Percentiles rank a stretch among this genome's conserved stretches.
These are phyloP conservation scores for Leccinum sublutescens DNA, from an alignment of 768 basidiomycete species.

Conservation along the genomic window DNA sequence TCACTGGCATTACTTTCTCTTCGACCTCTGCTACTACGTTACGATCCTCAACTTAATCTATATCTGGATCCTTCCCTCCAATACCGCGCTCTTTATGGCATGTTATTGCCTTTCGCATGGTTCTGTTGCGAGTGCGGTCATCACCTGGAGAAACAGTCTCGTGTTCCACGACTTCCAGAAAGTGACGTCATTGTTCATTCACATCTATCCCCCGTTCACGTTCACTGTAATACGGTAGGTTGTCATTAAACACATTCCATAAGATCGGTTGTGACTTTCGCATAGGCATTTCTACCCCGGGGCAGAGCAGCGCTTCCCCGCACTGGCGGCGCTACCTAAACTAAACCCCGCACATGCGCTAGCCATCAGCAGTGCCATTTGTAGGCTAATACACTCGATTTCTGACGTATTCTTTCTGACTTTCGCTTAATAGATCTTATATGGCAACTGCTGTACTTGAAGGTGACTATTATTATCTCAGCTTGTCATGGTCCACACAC, in stretches of 20 bases:
- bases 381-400: slow-evolving; percentile 45
- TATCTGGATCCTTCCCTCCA: slow-evolving; percentile 86
- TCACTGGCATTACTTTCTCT: slow-evolving; percentile 92
- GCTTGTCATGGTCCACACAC: background rate
- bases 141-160: slow-evolving; percentile 97
- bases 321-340: slow-evolving; percentile 64
- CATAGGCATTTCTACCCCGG: slow-evolving; percentile 84
- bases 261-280: slow-evolving; percentile 4
- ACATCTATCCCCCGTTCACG: slow-evolving; percentile 88
- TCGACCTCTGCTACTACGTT: slow-evolving; percentile 91
- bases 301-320: slow-evolving; percentile 82
- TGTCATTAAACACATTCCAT: background rate
- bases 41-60: slow-evolving; percentile 90
- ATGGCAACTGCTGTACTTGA: slow-evolving; percentile 96
- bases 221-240: slow-evolving; percentile 87
- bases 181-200: slow-evolving; percentile 92
- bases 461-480: slow-evolving; percentile 43
- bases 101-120: slow-evolving; percentile 94
- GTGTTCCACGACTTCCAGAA: slow-evolving; percentile 98
- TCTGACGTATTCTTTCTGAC: slow-evolving; percentile 7
- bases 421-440: slow-evolving; percentile 60
- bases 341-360: slow-evolving; percentile 71
- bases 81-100: slow-evolving; percentile 77
- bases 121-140: slow-evolving; percentile 87
- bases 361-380: slow-evolving; percentile 78